These are phyloP conservation scores for Agrocybe chaxingu DNA, from an alignment of 768 basidiomycete genomes.

Conservation along the genomic window DNA sequence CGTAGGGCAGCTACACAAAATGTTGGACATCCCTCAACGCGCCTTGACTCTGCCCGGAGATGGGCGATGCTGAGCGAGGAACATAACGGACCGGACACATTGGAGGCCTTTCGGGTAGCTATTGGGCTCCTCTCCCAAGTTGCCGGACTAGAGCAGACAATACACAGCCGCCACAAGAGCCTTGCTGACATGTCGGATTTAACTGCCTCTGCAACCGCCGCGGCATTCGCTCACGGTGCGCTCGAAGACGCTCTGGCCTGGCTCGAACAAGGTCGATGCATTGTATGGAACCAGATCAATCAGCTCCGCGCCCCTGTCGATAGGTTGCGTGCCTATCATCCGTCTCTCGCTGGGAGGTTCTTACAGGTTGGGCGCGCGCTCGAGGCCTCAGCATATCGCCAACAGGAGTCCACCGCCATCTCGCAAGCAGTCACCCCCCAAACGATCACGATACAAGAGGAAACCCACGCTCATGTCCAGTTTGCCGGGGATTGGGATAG, in stretches of 20 bases:
- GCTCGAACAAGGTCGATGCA: constrained; percentile 23
- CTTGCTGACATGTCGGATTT: background rate
- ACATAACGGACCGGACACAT: background rate
- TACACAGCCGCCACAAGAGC: constrained; percentile 2
- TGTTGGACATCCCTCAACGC: background rate
- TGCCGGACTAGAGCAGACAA: constrained; percentile 14
- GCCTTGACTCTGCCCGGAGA: constrained; percentile 2
- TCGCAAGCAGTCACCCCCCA: background rate
- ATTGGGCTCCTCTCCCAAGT: constrained; percentile 16
- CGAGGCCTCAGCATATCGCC: constrained; percentile 1
- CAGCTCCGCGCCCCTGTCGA: constrained; percentile 22
- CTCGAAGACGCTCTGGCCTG: constrained; percentile 16
- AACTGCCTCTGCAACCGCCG: background rate
- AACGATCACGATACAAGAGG: constrained; percentile 8
- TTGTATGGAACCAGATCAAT: constrained; percentile 20
- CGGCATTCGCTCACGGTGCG: background rate
- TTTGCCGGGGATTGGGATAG: constrained; percentile 6
- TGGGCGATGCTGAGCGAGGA: constrained; percentile 1
- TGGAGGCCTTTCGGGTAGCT: constrained; percentile 9
- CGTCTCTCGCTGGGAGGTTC: constrained; percentile 1
- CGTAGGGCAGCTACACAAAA: constrained; percentile 9
- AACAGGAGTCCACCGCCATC: background rate
- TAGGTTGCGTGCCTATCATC: background rate
- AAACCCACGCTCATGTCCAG: constrained; percentile 1
- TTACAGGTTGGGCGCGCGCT: background rate